phyloP scores from a whole-genome alignment of 306 rosid genomes.

The Astragalus glycyphyllos region DNA sequence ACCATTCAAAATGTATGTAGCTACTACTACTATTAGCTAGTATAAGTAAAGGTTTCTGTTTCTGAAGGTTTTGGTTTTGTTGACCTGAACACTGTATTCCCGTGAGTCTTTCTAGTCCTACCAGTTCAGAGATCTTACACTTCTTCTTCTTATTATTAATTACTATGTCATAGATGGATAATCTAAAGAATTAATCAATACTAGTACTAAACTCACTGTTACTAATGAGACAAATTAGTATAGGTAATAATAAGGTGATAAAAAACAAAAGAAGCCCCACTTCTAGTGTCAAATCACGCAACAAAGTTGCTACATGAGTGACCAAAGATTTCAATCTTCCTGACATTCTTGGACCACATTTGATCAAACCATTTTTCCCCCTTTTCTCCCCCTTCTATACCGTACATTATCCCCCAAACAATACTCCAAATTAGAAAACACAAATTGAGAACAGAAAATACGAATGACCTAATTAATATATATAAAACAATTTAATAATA shows the following conservation, averaged over 20 bases:
- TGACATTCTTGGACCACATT: constrained; percentile 52
- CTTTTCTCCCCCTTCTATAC: constrained; percentile 13
- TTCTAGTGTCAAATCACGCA: constrained; percentile 47
- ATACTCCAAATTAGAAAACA: not conserved
- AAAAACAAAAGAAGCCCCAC: constrained; percentile 46
- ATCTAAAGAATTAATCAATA: no score
- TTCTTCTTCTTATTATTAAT: not conserved
- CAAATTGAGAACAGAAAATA: not conserved
- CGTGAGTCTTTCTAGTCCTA: no score
- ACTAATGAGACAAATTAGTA: constrained; percentile 35
- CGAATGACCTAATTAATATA: not conserved
- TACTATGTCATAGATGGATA: not conserved
- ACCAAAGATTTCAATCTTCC: constrained; percentile 33
- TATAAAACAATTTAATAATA: constrained; percentile 14
- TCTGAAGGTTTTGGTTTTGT: not conserved
- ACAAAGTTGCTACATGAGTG: constrained; percentile 40
- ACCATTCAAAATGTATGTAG: constrained; percentile 14
- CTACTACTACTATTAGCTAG: no score
- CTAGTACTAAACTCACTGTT: no score
- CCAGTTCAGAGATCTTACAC: constrained; percentile 2
- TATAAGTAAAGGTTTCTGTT: not conserved
- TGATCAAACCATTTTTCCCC: constrained; percentile 14
- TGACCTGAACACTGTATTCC: constrained; percentile 38
- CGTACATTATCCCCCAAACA: constrained; percentile 34
- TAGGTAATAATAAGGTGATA: not conserved